Evolutionary conservation across 148 eudicot genomes (phyloP).

Genomic region (Rhododendron vialii): DNA sequence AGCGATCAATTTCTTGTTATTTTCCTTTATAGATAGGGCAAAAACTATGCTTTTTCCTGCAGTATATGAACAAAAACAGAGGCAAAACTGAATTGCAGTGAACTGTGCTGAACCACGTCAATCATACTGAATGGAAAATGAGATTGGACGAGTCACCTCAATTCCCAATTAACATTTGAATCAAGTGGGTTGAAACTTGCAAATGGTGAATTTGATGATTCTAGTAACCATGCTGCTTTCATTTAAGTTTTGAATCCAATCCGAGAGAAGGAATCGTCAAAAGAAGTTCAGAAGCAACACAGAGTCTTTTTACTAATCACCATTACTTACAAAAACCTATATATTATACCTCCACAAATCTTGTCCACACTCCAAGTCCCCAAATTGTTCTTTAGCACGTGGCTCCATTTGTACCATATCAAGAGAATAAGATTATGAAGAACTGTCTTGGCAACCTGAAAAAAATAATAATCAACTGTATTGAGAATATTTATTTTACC

Average conservation of each 20-base stretch:
- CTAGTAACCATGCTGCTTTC: neutral
- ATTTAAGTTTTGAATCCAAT: neutral
- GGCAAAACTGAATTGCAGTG: neutral
- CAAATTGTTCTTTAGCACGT: neutral
- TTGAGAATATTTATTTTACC: neutral
- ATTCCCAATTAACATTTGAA: neutral
- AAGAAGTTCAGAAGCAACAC: neutral
- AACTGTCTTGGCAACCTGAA: neutral
- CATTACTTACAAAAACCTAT: neutral
- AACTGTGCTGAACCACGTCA: neutral
- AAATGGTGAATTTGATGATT: neutral
- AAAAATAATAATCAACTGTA: neutral
- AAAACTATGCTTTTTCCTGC: neutral
- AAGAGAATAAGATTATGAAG: neutral
- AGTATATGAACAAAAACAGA: neutral
- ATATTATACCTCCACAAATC: slow-evolving; percentile 13
- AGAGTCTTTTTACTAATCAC: neutral
- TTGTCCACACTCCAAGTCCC: neutral
- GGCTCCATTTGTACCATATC: neutral
- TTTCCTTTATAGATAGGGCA: neutral
- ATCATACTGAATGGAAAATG: neutral
- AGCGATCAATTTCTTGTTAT: neutral
- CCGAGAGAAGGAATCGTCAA: neutral
- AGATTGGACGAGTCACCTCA: neutral
- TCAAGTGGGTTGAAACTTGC: neutral